A percentile compares a stretch with the other conserved stretches of the same genome.
These are phyloP conservation scores for Leccinellum rugosiceps DNA, from an alignment of 768 basidiomycete genomes.

Conservation along the genomic window DNA sequence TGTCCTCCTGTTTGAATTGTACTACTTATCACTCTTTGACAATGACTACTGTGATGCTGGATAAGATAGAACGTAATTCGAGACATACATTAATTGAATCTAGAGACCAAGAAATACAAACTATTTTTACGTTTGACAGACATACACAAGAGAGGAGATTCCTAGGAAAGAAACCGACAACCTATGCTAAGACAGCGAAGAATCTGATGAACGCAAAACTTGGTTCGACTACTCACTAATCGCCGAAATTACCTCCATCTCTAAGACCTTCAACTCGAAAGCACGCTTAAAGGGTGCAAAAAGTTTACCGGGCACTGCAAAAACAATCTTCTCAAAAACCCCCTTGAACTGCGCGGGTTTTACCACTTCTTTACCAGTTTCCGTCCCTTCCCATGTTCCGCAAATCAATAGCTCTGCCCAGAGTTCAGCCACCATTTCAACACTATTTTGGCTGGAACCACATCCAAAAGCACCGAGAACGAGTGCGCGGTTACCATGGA, in stretches of 20 bases:
- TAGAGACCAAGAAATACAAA: not conserved
- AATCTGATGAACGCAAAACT: not conserved
- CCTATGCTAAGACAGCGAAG: not conserved
- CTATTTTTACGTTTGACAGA: not conserved
- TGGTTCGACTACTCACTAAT: slow-evolving; percentile 22
- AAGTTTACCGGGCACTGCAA: slow-evolving; percentile 40
- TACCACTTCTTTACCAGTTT: slow-evolving; percentile 14
- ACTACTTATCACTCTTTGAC: no score
- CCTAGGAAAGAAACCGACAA: not conserved
- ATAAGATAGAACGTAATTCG: not conserved
- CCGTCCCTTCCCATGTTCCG: slow-evolving; percentile 26
- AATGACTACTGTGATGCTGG: no score
- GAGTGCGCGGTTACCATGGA: slow-evolving; percentile 35
- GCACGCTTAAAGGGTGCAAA: slow-evolving; percentile 37
- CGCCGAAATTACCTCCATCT: slow-evolving; percentile 32
- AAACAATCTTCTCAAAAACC: slow-evolving; percentile 41
- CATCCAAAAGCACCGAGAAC: slow-evolving; percentile 48
- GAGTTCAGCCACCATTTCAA: slow-evolving; percentile 40
- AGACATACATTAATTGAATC: not conserved
- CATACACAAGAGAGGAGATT: not conserved
- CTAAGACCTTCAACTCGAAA: slow-evolving; percentile 40
- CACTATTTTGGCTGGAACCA: slow-evolving; percentile 39
- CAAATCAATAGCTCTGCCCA: slow-evolving; percentile 46
- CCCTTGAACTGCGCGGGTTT: slow-evolving; percentile 36
- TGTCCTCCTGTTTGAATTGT: no score